A percentile compares a stretch with the other conserved stretches of the same genome.
Evolutionary conservation across 495 filamentous ascomycete genomes (phyloP).

Genomic region (Acidomyces sp.): DNA sequence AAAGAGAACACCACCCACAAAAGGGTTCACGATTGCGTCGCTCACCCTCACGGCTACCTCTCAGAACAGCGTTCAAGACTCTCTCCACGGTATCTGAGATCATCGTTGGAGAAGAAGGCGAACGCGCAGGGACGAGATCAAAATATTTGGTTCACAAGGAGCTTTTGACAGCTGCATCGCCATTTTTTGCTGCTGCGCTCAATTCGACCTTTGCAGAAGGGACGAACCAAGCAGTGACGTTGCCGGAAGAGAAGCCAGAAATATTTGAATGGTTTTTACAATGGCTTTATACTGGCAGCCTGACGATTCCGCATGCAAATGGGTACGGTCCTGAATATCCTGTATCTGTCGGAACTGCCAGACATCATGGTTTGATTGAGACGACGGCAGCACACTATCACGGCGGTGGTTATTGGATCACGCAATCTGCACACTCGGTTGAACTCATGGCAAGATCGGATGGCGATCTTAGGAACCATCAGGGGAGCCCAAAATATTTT

Average conservation of each 20-base stretch:
- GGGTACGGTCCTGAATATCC: background rate
- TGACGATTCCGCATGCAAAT: slow-evolving; percentile 13
- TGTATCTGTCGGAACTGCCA: no score
- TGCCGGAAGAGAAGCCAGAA: slow-evolving; percentile 29
- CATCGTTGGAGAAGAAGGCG: slow-evolving; percentile 23
- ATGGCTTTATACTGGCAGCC: slow-evolving; percentile 36
- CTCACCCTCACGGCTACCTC: slow-evolving; percentile 9
- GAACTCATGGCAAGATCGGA: slow-evolving; percentile 21
- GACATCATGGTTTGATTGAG: background rate
- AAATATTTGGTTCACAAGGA: slow-evolving; percentile 33
- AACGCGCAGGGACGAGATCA: slow-evolving; percentile 8
- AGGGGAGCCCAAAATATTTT: slow-evolving; percentile 34
- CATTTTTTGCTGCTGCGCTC: slow-evolving; percentile 39
- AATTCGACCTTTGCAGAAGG: slow-evolving; percentile 36
- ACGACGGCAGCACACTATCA: background rate
- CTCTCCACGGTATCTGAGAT: slow-evolving; percentile 26
- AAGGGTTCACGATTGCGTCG: slow-evolving; percentile 10
- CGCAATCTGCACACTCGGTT: slow-evolving; percentile 4
- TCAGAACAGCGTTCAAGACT: slow-evolving; percentile 18
- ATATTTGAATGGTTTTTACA: slow-evolving; percentile 34
- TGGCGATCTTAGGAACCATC: slow-evolving; percentile 22
- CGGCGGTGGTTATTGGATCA: background rate
- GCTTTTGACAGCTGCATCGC: slow-evolving; percentile 31
- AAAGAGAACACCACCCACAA: slow-evolving; percentile 7
- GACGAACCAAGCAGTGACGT: slow-evolving; percentile 25